phyloP scores from a whole-genome alignment of 2,329 filamentous ascomycete genomes.

The Arthrobotrys sphaeroides region DNA sequence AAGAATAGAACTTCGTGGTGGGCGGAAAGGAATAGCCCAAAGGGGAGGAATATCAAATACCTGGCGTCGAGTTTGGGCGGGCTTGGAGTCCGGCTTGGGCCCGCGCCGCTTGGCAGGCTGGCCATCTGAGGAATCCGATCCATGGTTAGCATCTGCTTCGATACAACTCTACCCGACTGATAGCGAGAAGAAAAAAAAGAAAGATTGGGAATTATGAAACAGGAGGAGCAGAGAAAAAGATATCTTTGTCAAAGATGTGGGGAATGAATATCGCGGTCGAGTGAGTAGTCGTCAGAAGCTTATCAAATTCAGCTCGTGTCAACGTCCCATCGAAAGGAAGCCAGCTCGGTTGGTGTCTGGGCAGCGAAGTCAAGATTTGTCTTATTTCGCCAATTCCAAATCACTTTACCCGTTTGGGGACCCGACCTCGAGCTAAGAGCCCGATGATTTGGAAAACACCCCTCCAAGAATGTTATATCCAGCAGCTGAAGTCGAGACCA shows the following conservation, averaged over 20 bases:
- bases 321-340: background rate
- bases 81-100: slow-evolving; percentile 95
- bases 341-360: slow-evolving; percentile 37
- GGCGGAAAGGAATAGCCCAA: too few species aligned
- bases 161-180: slow-evolving; percentile 14
- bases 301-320: slow-evolving; percentile 49
- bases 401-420: slow-evolving; percentile 49
- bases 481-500: slow-evolving; percentile 37
- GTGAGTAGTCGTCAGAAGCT: slow-evolving; percentile 27
- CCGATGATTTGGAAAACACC: slow-evolving; percentile 53
- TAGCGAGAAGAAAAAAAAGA: background rate
- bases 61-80: slow-evolving; percentile 87
- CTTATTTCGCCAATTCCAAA: slow-evolving; percentile 51
- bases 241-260: slow-evolving; percentile 7
- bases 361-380: slow-evolving; percentile 38
- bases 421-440: slow-evolving; percentile 35
- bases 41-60: slow-evolving; percentile 68
- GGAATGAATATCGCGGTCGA: slow-evolving; percentile 6
- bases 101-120: slow-evolving; percentile 87
- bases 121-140: slow-evolving; percentile 69
- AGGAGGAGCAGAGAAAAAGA: background rate
- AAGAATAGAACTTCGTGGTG: slow-evolving; percentile 4
- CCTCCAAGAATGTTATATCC: slow-evolving; percentile 24
- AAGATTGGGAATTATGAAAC: slow-evolving; percentile 39
- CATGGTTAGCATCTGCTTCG: background rate